These are phyloP conservation scores for Thelonectria olida DNA, from an alignment of 2,329 filamentous ascomycete genomes.

Conservation along the genomic window DNA sequence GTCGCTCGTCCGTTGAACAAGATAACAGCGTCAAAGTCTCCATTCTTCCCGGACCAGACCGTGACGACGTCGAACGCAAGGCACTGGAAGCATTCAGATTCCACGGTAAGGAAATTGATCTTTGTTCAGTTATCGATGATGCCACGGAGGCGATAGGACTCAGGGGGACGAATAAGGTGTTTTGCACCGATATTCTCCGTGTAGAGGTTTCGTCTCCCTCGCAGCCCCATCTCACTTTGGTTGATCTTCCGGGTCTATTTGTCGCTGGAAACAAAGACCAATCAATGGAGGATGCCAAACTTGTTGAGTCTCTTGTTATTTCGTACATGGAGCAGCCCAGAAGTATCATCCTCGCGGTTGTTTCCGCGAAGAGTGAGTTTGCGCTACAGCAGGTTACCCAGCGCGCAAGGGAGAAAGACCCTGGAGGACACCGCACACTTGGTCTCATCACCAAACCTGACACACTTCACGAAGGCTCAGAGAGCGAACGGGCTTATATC, in stretches of 20 bases:
- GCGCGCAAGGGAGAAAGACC: not conserved
- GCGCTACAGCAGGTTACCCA: constrained; percentile 12
- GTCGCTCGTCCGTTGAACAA: constrained; percentile 35
- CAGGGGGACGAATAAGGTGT: not conserved
- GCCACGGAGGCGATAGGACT: constrained; percentile 57
- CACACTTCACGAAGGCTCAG: constrained; percentile 14
- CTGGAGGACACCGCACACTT: constrained; percentile 14
- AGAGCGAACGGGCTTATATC: constrained; percentile 9
- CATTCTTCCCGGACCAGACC: constrained; percentile 31
- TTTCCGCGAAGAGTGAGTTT: constrained; percentile 51
- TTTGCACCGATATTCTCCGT: constrained; percentile 36
- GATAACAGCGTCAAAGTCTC: constrained; percentile 43
- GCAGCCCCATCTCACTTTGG: constrained; percentile 52
- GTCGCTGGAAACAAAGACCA: constrained; percentile 46
- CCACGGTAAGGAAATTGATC: not conserved
- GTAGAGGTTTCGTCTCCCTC: constrained; percentile 36
- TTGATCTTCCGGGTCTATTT: constrained; percentile 59
- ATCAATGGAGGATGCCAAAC: constrained; percentile 42
- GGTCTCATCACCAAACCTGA: constrained; percentile 30
- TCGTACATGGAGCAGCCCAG: constrained; percentile 51
- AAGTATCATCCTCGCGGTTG: constrained; percentile 57
- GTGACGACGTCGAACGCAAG: constrained; percentile 23
- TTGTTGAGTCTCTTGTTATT: constrained; percentile 49
- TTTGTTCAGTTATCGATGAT: constrained; percentile 46
- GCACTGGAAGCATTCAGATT: not conserved